Base-by-base conservation (phyloP, 2,329 filamentous ascomycete genomes). In the Fusarium dlaminii region DNA sequence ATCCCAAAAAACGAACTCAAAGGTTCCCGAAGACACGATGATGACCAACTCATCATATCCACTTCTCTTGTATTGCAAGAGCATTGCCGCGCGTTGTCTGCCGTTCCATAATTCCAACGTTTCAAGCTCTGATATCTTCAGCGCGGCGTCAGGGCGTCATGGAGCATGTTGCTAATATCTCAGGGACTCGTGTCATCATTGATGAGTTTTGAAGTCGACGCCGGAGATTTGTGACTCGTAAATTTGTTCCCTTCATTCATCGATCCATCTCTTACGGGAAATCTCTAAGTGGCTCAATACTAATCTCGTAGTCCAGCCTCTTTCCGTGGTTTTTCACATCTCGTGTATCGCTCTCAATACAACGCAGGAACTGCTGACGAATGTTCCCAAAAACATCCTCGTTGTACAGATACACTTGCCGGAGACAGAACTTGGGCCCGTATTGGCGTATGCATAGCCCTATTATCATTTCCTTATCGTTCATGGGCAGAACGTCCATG, bases 71-170 rank as follows among this genome's bases (percentile, higher is more conserved):
- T 75, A 79, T 22, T 66, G 71, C 63, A 79, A 80, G 22, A 77
- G 65, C 63, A 78, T 70, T 56, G 77, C 78, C 27, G 78, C 12
- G 24, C 62, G 75, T 40, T 48, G n/a, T 67, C 70, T 76, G 12
- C 79, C 79, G 62, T 80, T 81, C 81, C 81, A 83, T 27, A 81
- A 62, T 51, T 81, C 79, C 76, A 83, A 76, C 20, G 64, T 79
- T 34, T 77, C 59, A 57, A 81, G 76, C 43, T 57, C 79, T 20
- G 79, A 76, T 77, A 83, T 82, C 63, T 73, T 73, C 24, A 72
- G 32, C 18, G 75, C 74, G 43, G 77, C 74, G n/a, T 63, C 66
- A 45, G 74, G 30, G 79, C 79, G 39, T 65, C 68, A 59, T n/a
- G 71, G 43, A 80, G 75, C 76, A 82, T 76, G 18, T 76, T 54